Evolutionary conservation across 2,329 filamentous ascomycete species (phyloP), one percentile per base, ranked within the genome.

Genomic region (Alternaria sp.): DNA sequence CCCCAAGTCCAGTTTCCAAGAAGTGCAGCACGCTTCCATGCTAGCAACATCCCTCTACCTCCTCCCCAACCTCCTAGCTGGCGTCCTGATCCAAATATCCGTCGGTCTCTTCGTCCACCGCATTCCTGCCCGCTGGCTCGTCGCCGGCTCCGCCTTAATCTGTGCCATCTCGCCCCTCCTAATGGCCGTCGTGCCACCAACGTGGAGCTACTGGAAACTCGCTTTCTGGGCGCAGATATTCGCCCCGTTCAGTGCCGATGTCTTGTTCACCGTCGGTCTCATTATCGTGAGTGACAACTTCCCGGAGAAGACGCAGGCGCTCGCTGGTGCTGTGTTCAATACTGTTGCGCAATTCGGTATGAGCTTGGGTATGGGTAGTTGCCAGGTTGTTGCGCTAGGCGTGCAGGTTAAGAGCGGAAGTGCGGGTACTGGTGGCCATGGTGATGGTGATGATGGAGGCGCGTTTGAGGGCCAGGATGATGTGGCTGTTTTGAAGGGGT

Each of bases 241-340:
- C 17, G 71, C 76, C 15, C 84, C 84, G 0, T 69, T 86, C 5
- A 80, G 77, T 10, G 74, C 65, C 17, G 83, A 86, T 50, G 81
- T 86, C 0, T 77, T 89, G 7, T 89, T 88, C 70, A 89, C 86
- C 0, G 83, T 89, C 3, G 85, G 83, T 0, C 78, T 86, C 21
- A 81, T 89, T 19, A 76, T 89, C 4, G 83, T 89, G 8, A 82
- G 83, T 0, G 83, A 86, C 13, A 82, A 81, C 3, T 89, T 89
- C 64, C 84, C 86, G 0, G 79, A 83, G n/a, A 77, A 86, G 9
- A 88, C 82, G 1, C 87, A 90, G 61, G 86, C 85, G 0, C 77
- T 90, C 0, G 87, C 87, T 0, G 88, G 88, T 0, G 87, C 86
- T 0, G 87, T 90, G 0, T 90, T 89, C 74, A 89, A 88, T 64